Base-by-base conservation (phyloP, 1,139 yeast genomes). In the Candida smagusa region DNA sequence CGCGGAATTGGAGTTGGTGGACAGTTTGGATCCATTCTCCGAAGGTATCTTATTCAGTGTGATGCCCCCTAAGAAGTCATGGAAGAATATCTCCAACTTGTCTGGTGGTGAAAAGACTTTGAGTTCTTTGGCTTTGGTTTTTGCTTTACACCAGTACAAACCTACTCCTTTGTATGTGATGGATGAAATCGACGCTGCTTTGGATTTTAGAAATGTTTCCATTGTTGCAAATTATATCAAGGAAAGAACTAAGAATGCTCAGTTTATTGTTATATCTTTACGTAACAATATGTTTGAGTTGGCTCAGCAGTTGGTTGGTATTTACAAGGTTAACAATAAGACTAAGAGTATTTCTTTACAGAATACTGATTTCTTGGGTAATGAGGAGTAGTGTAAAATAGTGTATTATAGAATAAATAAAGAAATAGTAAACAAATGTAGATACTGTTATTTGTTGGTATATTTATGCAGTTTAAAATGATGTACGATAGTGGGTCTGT, bases 131-230 rank as follows among this genome's bases (percentile, higher is more conserved):
- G 98, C 98, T 0, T 72, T 94, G 47, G 98, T 94, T 4, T 94
- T 94, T 74, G 98, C 98, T 0, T 74, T 94, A 32, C 98, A 94
- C 58, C 87, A 86, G 51, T 94, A 88, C 59, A 92, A 89, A 57
- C 99, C 99, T 1, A 94, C 98, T 0, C 98, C 99, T 6, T 66
- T 94, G 34, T 94, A 94, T 58, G 98, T 94, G 27, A 94, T 94
- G 99, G 99, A 94, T 66, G 99, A 94, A 65, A 92, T 94, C 51
- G 99, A 94, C 65, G 99, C 99, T 0, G 99, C 99, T 1, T 73
- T 94, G 49, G 99, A 94, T 65, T 94, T 92, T 64, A 72, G 97
- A 57, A 94, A 94, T 54, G 98, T 94, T 34, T 87, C 96, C 9
- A 92, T 92, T 63, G 96, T 94, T 39, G 99, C 98, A 3, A 90